Base-by-base conservation (phyloP, 257 asterid species). In the Solanum sparsipilum region DNA sequence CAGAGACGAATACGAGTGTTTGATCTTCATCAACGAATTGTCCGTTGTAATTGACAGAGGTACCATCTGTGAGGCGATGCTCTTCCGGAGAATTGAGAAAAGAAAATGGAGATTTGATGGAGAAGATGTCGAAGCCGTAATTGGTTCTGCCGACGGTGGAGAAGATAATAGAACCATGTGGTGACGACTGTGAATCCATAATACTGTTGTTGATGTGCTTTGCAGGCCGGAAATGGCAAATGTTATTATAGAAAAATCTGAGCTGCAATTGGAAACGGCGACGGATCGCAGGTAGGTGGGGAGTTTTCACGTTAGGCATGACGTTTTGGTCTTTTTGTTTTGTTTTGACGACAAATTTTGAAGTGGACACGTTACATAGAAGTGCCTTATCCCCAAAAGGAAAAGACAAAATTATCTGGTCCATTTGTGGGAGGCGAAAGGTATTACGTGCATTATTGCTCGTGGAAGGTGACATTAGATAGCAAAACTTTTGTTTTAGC, bases 91-190 rank as follows among this genome's bases (percentile, higher is more conserved):
- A n/a, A 83, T 56, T 5, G 21, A 35, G 23, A 65, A 88, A 70
- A 2, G 46, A 63, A 21, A 91, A 27, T 0, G 95, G 93, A 31
- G 93, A 92, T 4, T 67, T 74, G 86, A 94, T 89, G 86, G 93
- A 92, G 92, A 95, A 96, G 48, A 96, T 70, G 58, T 96, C 98
- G 88, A 96, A 96, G 90, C 98, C 98, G 88, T 94, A 94, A 13
- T 88, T 39, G 72, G 92, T 65, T 52, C 96, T 90, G 88, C 96
- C 99, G 1, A 95, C 92, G 63, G 96, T 88, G 88, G 97, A 67
- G 95, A 95, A 95, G 56, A 93, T 87, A 9, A 94, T 88, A 13
- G 98, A 94, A 9, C 98, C 99, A 10, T 91, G 63, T 10, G 96
- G 95, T 12, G 96, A 94, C 32, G 70, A 81, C 2, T 81, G 4